These are phyloP conservation scores for Claviceps sp. DNA, from an alignment of 2,329 filamentous ascomycete species.

Conservation along the genomic window DNA sequence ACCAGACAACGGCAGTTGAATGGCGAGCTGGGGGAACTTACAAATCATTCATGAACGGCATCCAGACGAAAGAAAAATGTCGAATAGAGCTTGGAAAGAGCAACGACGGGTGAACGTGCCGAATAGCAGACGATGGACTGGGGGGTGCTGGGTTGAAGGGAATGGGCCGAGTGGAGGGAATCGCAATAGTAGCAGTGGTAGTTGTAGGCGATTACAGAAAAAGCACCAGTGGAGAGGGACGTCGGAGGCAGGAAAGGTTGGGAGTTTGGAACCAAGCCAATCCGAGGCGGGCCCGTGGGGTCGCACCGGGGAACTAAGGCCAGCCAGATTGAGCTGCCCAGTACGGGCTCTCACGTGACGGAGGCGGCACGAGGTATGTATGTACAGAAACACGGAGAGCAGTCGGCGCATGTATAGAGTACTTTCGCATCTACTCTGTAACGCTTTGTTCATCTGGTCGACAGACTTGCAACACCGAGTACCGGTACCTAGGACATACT, in stretches of 20 bases:
- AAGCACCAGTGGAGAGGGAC: slow-evolving; percentile 18
- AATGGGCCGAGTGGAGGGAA: slow-evolving; percentile 18
- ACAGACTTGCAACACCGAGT: too few relatives aligned
- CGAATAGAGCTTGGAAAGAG: slow-evolving; percentile 7
- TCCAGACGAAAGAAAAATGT: slow-evolving; percentile 22
- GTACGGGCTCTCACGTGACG: background rate
- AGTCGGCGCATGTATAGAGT: too few relatives aligned
- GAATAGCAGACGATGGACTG: slow-evolving; percentile 9
- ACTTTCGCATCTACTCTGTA: background rate
- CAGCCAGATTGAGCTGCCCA: background rate
- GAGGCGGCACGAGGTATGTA: too few relatives aligned
- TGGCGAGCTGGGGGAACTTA: slow-evolving; percentile 25
- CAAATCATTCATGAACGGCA: slow-evolving; percentile 35
- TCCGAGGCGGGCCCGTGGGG: slow-evolving; percentile 8
- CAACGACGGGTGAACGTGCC: slow-evolving; percentile 1
- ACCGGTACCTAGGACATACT: too few relatives aligned
- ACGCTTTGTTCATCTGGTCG: background rate
- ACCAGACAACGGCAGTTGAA: background rate
- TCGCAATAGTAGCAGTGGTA: slow-evolving; percentile 1
- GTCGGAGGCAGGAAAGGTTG: slow-evolving; percentile 25
- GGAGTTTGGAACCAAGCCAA: slow-evolving; percentile 15
- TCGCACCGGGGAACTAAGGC: background rate
- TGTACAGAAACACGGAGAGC: background rate
- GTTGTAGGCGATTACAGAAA: slow-evolving; percentile 16
- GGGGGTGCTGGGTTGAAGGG: slow-evolving; percentile 20